These are phyloP conservation scores for Ustilago lituana DNA, from an alignment of 1,284 basidiomycete species.

Conservation along the genomic window DNA sequence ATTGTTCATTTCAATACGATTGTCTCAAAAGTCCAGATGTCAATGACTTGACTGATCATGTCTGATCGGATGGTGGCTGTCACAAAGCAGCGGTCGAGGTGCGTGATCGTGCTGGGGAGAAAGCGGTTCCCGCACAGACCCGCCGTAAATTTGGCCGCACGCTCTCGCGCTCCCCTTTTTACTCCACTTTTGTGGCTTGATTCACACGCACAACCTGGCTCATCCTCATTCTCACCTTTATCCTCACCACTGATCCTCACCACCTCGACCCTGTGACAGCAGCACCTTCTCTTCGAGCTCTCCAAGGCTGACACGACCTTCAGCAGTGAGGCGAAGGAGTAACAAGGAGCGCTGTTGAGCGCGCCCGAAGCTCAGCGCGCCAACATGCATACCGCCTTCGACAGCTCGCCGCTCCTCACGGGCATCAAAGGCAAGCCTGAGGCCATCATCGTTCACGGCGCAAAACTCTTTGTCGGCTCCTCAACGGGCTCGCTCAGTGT, in stretches of 20 bases:
- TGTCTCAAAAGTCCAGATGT: no score
- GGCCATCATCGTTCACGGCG: slow-evolving; percentile 45
- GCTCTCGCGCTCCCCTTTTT: background rate
- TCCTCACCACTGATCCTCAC: background rate
- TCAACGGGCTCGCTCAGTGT: slow-evolving; percentile 38
- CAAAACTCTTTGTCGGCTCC: slow-evolving; percentile 56
- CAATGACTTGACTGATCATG: background rate
- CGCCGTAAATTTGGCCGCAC: background rate
- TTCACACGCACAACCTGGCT: background rate
- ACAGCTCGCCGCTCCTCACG: slow-evolving; percentile 38
- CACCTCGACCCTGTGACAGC: no score
- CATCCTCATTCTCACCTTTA: background rate
- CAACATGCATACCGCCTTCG: slow-evolving; percentile 51
- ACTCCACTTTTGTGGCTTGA: slow-evolving; percentile 18
- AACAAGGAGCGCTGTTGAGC: background rate
- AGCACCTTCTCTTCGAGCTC: background rate
- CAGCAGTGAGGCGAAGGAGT: no score
- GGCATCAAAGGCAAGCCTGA: slow-evolving; percentile 48
- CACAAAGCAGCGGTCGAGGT: background rate
- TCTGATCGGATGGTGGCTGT: background rate
- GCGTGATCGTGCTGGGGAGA: no score
- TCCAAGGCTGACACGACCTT: background rate
- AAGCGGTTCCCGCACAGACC: slow-evolving; percentile 18
- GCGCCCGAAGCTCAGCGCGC: no score
- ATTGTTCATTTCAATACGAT: background rate